Conservation (phyloP, 805 yeast genomes). For the Saccharomycopsis sp. region DNA sequence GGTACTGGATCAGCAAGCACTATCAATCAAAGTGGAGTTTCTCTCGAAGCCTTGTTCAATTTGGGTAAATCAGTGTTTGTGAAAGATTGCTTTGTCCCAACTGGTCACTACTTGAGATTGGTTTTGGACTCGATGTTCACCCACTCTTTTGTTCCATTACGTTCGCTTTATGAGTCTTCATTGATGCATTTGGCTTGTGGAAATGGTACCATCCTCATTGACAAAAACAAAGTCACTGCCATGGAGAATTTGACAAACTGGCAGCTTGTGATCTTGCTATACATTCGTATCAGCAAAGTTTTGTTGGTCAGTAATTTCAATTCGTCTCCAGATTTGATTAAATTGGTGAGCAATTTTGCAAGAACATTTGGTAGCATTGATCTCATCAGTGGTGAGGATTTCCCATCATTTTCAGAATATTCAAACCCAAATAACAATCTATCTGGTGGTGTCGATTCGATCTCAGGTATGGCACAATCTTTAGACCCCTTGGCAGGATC, state of each 20-base stretch:
- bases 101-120: constrained; percentile 65
- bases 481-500: constrained; percentile 12
- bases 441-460: neutral
- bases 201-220: constrained; percentile 20
- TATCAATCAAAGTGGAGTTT: constrained; percentile 24
- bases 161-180: constrained; percentile 31
- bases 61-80: constrained; percentile 73
- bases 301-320: constrained; percentile 19
- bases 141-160: constrained; percentile 50
- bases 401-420: constrained; percentile 12
- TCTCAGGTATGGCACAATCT: constrained; percentile 7
- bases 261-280: constrained; percentile 20
- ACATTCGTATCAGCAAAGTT: constrained; percentile 18
- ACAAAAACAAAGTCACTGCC: constrained; percentile 19
- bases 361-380: constrained; percentile 21
- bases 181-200: constrained; percentile 19
- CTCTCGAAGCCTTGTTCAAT: constrained; percentile 66
- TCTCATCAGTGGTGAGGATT: constrained; percentile 16
- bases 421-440: constrained; percentile 1
- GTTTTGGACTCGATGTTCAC: constrained; percentile 72
- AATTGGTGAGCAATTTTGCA: constrained; percentile 19
- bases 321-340: constrained; percentile 17
- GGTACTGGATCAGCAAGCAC: constrained; percentile 1
- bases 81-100: constrained; percentile 77
- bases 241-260: constrained; percentile 20